phyloP scores from a whole-genome alignment of 371 early-diverging fungal genomes.

The Amoeboradix gromovi region DNA sequence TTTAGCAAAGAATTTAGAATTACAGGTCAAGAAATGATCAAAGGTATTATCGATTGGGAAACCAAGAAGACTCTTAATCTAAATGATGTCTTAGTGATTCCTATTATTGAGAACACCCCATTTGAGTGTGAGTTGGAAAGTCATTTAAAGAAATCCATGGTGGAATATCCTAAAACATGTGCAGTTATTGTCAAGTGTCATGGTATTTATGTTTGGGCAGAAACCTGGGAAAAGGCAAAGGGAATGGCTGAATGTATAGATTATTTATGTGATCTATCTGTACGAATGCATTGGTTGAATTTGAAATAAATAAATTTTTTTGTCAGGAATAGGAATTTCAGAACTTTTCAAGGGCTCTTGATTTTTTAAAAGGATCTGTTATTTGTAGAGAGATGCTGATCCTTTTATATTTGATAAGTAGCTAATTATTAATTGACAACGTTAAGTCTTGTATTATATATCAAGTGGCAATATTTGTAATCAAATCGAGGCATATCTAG shows the following conservation, averaged over 20 bases:
- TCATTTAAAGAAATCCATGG: neutral
- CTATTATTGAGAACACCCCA: neutral
- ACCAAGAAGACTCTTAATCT: neutral
- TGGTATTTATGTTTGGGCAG: neutral
- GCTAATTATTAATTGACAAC: no score
- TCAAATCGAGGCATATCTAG: no score
- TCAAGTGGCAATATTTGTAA: no score
- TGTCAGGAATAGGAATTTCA: neutral
- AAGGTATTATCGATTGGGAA: neutral
- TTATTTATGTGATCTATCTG: neutral
- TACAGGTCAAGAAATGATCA: neutral
- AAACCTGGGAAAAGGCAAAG: neutral
- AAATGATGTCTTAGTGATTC: neutral
- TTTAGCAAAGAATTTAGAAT: neutral
- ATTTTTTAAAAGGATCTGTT: neutral
- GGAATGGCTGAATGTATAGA: neutral
- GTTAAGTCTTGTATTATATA: no score
- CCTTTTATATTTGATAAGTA: no score
- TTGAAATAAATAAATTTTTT: neutral
- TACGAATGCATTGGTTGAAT: neutral
- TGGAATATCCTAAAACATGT: neutral
- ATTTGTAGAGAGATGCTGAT: no score
- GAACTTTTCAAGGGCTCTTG: neutral
- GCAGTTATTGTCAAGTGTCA: neutral
- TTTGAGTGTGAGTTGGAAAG: neutral